Evolutionary conservation across 106 monocot species (phyloP).

Genomic region (Dactylorhiza incarnata): DNA sequence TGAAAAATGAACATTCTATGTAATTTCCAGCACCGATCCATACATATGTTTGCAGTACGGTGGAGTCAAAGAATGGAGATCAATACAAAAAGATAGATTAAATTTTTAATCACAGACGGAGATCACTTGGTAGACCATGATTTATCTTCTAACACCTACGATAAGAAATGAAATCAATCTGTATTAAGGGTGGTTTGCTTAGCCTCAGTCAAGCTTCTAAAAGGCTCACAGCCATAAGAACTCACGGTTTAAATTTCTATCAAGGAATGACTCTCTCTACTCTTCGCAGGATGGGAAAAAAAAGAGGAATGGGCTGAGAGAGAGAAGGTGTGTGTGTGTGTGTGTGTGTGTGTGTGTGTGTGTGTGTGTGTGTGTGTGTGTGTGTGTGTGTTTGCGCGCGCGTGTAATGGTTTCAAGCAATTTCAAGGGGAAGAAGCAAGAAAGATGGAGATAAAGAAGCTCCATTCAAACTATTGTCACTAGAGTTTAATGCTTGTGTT

Average conservation of each 20-base stretch:
- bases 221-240: background rate
- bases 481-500: too few species aligned
- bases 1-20: background rate
- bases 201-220: background rate
- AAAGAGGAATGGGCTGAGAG: background rate
- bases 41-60: background rate
- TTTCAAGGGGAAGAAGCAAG: background rate
- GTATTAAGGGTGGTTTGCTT: background rate
- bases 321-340: background rate
- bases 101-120: background rate
- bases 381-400: too few species aligned
- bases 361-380: too few species aligned
- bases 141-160: background rate
- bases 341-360: too few species aligned
- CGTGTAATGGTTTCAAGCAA: background rate
- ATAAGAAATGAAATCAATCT: background rate
- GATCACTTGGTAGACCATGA: background rate
- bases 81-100: background rate
- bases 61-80: background rate
- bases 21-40: background rate
- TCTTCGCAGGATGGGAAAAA: background rate
- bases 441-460: background rate
- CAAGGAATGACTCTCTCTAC: background rate
- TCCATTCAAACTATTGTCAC: background rate
- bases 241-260: background rate